Evolutionary conservation across 225 moss, liverwort and hornwort genomes (phyloP), one percentile per base, ranked within the genome.

Genomic region (Polytrichum formosum): DNA sequence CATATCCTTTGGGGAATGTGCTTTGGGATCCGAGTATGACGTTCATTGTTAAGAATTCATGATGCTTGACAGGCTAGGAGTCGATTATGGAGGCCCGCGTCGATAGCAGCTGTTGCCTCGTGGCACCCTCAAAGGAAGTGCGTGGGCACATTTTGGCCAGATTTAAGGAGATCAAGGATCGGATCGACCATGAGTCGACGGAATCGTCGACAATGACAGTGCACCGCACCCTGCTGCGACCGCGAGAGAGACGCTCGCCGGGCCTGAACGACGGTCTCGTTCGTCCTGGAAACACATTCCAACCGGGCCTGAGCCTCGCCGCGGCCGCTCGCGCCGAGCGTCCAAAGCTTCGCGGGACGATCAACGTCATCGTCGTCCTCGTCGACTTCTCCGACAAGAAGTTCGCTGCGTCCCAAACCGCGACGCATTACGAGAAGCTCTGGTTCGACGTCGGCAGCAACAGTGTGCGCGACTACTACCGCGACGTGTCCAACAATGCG

Each of bases 241-340:
- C 84, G 5, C 55, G 80, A 9, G 84, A 84, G 73, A 75, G 54
- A 21, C 81, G 80, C 0, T 75, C 63, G 1, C 53, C 31, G 66
- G 84, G 84, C 0, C 81, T 81, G 59, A 84, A 84, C 72, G 78
- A 84, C 7, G 84, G 81, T 6, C 74, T 84, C 72, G 63, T 84
- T 18, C 72, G 73, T 23, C 84, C 84, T 2, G 26, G 77, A 20
- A 72, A 63, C 67, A 84, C 80, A 21, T 84, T 78, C 67, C 13
- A 18, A 2, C 78, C 81, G 4, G 81, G 84, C 17, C 13, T 20
- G 3, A 13, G 69, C 0, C 28, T 46, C 1, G 0, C 55, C 0
- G 18, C 4, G 28, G 18, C 6, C 21, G 77, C 74, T 35, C 63
- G 81, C 7, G 33, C 80, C 30, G 17, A 70, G 1, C 63, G 78